Percentiles rank a stretch among this genome's conserved stretches.
Evolutionary conservation across 495 filamentous ascomycete species (phyloP).

Genomic region (Opeltia flavorubescens): DNA sequence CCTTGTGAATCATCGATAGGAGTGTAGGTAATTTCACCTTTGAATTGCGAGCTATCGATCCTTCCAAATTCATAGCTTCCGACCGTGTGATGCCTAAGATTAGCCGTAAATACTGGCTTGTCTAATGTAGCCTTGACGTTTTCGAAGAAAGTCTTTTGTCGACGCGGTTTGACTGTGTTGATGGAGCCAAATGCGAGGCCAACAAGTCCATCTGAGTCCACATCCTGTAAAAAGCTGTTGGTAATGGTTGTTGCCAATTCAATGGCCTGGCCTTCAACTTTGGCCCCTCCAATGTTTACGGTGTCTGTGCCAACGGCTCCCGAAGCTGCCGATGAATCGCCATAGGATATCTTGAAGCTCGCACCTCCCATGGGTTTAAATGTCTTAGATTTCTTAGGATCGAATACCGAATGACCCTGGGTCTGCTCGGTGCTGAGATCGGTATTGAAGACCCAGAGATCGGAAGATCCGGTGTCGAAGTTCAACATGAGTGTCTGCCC

Average conservation of each 20-base stretch:
- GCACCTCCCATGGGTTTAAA: slow-evolving; percentile 30
- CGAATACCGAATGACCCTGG: slow-evolving; percentile 43
- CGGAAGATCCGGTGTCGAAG: slow-evolving; percentile 74
- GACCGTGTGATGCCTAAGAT: slow-evolving; percentile 43
- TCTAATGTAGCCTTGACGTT: slow-evolving; percentile 50
- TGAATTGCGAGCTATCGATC: slow-evolving; percentile 53
- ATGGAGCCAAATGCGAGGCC: slow-evolving; percentile 61
- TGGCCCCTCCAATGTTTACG: slow-evolving; percentile 59
- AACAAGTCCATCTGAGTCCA: slow-evolving; percentile 54
- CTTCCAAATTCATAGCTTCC: slow-evolving; percentile 68
- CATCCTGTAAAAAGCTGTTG: slow-evolving; percentile 49
- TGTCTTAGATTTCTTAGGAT: slow-evolving; percentile 45
- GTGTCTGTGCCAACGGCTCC: slow-evolving; percentile 58
- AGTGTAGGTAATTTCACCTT: slow-evolving; percentile 47
- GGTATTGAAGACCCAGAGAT: slow-evolving; percentile 76
- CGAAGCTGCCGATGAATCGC: slow-evolving; percentile 52
- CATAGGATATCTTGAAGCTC: slow-evolving; percentile 58
- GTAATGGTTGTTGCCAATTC: slow-evolving; percentile 56
- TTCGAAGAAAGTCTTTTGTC: slow-evolving; percentile 72
- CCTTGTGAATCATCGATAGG: slow-evolving; percentile 47
- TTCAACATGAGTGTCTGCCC: slow-evolving; percentile 60
- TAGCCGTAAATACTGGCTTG: slow-evolving; percentile 57
- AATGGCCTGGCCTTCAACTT: slow-evolving; percentile 51
- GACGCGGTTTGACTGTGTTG: slow-evolving; percentile 53
- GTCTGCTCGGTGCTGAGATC: slow-evolving; percentile 30